Percentiles rank a stretch among this genome's conserved stretches.
These are phyloP conservation scores for Teunomyces panamensis DNA, from an alignment of 805 yeast genomes.

Conservation along the genomic window DNA sequence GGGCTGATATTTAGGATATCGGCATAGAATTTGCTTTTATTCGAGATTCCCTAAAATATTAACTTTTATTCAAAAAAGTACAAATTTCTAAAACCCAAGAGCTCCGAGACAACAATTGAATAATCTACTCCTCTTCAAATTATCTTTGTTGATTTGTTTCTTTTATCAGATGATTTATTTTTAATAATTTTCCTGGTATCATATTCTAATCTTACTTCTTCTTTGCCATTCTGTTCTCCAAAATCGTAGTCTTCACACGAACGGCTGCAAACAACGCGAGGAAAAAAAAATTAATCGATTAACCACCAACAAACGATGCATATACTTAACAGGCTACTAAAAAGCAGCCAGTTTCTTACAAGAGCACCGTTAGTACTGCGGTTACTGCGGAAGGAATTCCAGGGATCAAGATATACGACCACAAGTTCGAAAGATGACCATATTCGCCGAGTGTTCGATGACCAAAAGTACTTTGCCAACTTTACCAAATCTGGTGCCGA, in stretches of 20 bases:
- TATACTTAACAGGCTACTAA: constrained; percentile 1
- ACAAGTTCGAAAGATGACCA: constrained; percentile 5
- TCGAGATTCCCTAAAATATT: no score
- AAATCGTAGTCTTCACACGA: background rate
- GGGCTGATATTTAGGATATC: no score
- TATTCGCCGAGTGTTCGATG: constrained; percentile 57
- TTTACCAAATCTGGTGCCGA: constrained; percentile 37
- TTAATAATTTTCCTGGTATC: no score
- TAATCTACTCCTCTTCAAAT: no score
- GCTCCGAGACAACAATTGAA: no score
- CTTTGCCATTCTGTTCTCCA: background rate
- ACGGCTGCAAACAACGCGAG: background rate
- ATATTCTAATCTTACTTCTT: background rate
- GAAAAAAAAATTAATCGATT: background rate
- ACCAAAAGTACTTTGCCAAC: constrained; percentile 52
- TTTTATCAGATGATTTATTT: no score
- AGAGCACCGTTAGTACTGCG: background rate
- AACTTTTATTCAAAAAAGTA: no score
- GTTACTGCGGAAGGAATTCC: background rate
- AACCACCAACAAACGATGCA: background rate
- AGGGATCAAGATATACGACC: background rate
- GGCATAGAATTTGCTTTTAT: no score
- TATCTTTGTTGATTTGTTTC: no score
- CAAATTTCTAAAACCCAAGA: no score
- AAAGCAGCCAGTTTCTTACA: constrained; percentile 2